Conservation (phyloP, 2,329 filamentous ascomycete genomes). For the Parastagonospora nodorum region DNA sequence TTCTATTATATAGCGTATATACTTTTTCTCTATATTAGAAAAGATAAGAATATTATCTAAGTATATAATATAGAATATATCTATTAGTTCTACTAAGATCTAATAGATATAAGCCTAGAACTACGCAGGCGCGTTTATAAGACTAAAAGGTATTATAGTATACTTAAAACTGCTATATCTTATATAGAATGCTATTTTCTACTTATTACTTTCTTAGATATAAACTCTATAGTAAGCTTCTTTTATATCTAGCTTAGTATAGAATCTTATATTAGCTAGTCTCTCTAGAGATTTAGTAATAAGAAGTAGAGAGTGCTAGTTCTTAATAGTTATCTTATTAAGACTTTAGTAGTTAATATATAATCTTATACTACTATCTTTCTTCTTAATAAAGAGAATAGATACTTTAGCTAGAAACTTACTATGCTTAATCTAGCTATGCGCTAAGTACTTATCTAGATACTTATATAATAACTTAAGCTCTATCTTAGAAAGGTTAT, state of each 20-base stretch:
- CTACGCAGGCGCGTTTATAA: not conserved
- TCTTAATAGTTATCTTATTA: not conserved
- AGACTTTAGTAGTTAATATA: not conserved
- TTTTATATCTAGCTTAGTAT: not conserved
- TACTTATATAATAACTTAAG: not conserved
- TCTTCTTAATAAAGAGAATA: not conserved
- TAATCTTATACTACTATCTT: not conserved
- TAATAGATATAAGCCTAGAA: slow-evolving; percentile 1
- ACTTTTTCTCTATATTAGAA: too few relatives aligned
- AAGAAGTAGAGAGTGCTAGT: not conserved
- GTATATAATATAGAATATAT: too few relatives aligned
- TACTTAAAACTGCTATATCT: not conserved
- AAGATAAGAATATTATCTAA: too few relatives aligned
- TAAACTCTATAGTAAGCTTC: not conserved
- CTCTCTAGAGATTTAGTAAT: not conserved
- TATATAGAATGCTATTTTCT: not conserved
- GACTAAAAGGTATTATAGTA: not conserved
- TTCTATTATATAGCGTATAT: too few relatives aligned
- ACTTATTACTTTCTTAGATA: not conserved
- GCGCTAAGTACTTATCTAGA: not conserved
- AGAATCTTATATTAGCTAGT: not conserved
- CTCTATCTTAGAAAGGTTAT: not conserved
- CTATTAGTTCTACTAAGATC: too few relatives aligned
- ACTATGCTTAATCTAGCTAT: not conserved
- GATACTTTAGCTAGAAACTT: not conserved